A percentile compares a stretch with the other conserved stretches of the same genome.
Conservation (phyloP, 345 rosid genomes). For the Populus tremula region DNA sequence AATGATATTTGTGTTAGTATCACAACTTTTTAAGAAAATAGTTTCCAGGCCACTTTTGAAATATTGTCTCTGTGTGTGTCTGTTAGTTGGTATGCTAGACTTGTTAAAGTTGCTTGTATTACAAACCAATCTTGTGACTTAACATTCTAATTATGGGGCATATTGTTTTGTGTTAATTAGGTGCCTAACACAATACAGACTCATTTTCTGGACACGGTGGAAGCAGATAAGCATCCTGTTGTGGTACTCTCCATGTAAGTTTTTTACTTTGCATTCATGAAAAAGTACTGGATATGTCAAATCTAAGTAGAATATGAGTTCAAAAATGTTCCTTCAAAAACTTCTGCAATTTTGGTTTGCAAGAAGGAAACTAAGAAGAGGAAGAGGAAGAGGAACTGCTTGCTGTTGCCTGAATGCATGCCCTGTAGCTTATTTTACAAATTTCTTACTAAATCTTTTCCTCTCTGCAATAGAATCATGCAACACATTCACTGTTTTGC, state of each 20-base stretch:
- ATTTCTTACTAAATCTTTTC: background rate
- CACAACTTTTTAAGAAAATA: background rate
- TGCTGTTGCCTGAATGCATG: background rate
- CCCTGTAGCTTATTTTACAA: background rate
- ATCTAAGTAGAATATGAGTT: background rate
- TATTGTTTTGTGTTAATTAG: slow-evolving; percentile 40
- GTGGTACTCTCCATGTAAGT: slow-evolving; percentile 66
- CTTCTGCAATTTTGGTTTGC: background rate
- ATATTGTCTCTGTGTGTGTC: background rate
- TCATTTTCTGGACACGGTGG: slow-evolving; percentile 57
- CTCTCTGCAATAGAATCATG: background rate
- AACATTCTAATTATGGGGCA: slow-evolving; percentile 5
- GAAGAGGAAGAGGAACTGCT: background rate
- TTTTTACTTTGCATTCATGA: slow-evolving; percentile 16
- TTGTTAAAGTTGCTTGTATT: background rate
- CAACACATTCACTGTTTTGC: no score
- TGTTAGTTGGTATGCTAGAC: background rate
- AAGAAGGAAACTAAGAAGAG: background rate
- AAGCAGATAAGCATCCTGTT: slow-evolving; percentile 74
- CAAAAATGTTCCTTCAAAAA: background rate
- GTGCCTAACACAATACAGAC: slow-evolving; percentile 76
- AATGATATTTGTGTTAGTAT: background rate
- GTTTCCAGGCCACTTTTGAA: background rate
- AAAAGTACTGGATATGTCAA: background rate
- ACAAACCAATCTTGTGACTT: background rate